Conservation (phyloP, 2,329 filamentous ascomycete species). For the Alternaria rosae region DNA sequence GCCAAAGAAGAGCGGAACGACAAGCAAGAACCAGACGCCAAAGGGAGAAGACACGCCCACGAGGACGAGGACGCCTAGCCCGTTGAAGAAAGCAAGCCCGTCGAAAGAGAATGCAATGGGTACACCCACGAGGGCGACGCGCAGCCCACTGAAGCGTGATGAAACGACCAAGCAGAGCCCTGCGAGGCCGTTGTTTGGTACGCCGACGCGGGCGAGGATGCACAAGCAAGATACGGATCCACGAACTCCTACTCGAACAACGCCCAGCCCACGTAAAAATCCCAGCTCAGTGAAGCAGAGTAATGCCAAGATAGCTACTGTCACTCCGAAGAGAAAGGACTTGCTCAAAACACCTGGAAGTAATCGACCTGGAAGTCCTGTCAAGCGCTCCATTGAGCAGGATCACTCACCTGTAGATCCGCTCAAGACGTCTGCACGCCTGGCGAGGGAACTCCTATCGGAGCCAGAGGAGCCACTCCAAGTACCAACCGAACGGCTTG, state of each 20-base stretch:
- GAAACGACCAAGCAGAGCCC: constrained; percentile 1
- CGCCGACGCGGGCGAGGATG: constrained; percentile 9
- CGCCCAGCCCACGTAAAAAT: constrained; percentile 10
- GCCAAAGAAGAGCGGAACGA: constrained; percentile 11
- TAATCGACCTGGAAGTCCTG: constrained; percentile 5
- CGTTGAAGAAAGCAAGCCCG: constrained; percentile 8
- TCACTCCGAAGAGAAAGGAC: neutral
- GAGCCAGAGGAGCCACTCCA: neutral
- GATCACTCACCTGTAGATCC: neutral
- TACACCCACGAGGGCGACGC: neutral
- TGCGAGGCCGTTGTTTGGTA: constrained; percentile 11
- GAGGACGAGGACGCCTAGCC: constrained; percentile 4
- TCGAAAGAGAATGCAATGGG: neutral
- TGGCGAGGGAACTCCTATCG: neutral
- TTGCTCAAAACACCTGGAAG: neutral
- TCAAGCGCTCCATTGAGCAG: constrained; percentile 4
- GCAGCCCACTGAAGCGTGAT: neutral
- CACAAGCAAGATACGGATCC: neutral
- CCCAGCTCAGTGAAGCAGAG: neutral
- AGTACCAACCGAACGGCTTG: neutral
- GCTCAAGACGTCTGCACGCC: neutral
- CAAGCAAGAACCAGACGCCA: constrained; percentile 11
- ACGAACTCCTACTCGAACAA: neutral
- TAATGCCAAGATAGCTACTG: neutral
- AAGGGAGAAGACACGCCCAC: constrained; percentile 9